phyloP scores from a whole-genome alignment of 441 rosid species.

The Adansonia gregorii region DNA sequence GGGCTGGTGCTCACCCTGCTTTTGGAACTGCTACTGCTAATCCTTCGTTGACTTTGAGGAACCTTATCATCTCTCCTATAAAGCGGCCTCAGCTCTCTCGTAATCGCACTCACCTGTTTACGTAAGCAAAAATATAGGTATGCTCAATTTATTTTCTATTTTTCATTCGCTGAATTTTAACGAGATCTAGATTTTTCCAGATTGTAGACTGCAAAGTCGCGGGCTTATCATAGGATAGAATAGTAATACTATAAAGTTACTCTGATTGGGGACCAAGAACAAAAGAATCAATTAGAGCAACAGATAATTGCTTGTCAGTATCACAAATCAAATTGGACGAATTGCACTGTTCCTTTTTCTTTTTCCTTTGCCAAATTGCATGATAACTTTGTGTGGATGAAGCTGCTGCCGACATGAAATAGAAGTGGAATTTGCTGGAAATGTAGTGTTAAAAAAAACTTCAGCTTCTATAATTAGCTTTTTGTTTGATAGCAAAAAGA shows the following conservation, averaged over 20 bases:
- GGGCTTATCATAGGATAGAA: conserved; percentile 18
- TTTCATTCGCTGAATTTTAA: conserved; percentile 7
- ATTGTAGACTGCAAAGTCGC: conserved; percentile 37
- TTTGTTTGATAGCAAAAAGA: neutral
- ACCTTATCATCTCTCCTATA: conserved; percentile 87
- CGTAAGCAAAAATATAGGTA: conserved; percentile 48
- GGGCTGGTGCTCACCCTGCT: conserved; percentile 48
- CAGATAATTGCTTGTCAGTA: neutral
- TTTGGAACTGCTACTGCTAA: conserved; percentile 60
- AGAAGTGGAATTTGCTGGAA: neutral
- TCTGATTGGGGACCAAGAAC: neutral
- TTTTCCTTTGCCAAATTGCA: conserved; percentile 8
- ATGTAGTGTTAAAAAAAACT: conserved; percentile 5
- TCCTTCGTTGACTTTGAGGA: conserved; percentile 75
- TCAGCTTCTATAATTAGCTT: neutral
- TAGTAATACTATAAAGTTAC: conserved; percentile 10
- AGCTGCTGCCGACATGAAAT: neutral
- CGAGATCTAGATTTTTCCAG: conserved; percentile 38
- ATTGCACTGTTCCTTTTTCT: neutral
- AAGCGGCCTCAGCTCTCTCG: conserved; percentile 93
- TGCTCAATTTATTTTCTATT: neutral
- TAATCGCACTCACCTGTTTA: conserved; percentile 66
- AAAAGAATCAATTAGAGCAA: neutral
- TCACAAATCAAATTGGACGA: neutral
- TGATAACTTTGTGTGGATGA: neutral